phyloP scores from a whole-genome alignment of 202 grass and related monocot genomes.

The Schoenoplectus triqueter region DNA sequence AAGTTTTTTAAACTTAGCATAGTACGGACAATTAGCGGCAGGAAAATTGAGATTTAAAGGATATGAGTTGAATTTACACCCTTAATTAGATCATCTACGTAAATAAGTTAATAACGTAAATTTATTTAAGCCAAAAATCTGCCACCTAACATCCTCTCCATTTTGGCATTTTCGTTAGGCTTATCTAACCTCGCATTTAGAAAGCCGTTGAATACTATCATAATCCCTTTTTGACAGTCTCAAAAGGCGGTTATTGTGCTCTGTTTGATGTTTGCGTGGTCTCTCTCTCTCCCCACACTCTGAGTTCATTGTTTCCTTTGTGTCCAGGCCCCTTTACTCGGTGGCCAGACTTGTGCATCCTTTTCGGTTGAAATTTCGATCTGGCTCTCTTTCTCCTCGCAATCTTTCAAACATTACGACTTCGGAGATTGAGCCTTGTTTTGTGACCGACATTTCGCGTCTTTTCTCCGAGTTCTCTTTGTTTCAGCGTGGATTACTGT shows the following conservation, averaged over 20 bases:
- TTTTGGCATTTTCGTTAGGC: too few species aligned
- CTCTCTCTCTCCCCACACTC: neutral
- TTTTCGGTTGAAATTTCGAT: slow-evolving; percentile 34
- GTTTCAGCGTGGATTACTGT: neutral
- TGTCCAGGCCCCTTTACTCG: slow-evolving; percentile 4
- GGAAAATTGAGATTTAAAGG: too few species aligned
- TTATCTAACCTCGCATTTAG: too few species aligned
- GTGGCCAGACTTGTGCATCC: neutral
- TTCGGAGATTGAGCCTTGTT: neutral
- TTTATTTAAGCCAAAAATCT: too few species aligned
- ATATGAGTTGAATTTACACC: too few species aligned
- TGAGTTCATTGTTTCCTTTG: slow-evolving; percentile 23
- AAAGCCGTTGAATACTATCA: neutral
- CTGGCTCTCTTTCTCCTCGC: slow-evolving; percentile 9
- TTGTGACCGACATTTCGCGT: slow-evolving; percentile 22
- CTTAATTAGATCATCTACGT: too few species aligned
- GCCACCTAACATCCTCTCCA: too few species aligned
- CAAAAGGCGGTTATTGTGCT: slow-evolving; percentile 32
- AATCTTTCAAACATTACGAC: neutral
- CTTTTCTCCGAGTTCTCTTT: neutral
- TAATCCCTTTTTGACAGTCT: slow-evolving; percentile 35
- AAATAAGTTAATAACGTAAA: too few species aligned
- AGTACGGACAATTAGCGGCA: too few species aligned
- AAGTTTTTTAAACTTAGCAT: too few species aligned
- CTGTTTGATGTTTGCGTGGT: neutral